Percentiles rank a stretch among this genome's conserved stretches.
These are phyloP conservation scores for Candida tammaniensis DNA, from an alignment of 805 yeast genomes.

Conservation along the genomic window DNA sequence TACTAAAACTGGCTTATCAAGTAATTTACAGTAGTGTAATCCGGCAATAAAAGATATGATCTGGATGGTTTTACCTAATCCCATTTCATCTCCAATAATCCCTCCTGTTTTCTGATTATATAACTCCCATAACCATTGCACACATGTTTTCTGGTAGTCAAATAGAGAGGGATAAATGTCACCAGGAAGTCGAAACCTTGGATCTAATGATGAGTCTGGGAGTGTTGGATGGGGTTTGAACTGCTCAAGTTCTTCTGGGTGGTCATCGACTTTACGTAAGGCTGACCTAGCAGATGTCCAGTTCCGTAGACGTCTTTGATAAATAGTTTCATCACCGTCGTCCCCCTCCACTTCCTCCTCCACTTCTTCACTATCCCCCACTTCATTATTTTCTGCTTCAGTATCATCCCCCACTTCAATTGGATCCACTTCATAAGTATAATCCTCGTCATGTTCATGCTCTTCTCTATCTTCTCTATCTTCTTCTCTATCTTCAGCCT, in stretches of 20 bases:
- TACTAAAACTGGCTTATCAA: slow-evolving; percentile 75
- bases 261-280: slow-evolving; percentile 31
- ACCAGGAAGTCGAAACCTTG: slow-evolving; percentile 77
- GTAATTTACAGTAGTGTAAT: slow-evolving; percentile 72
- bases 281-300: slow-evolving; percentile 60
- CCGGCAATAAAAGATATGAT: slow-evolving; percentile 89
- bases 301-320: slow-evolving; percentile 53
- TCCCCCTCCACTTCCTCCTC: slow-evolving; percentile 47
- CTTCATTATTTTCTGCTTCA: slow-evolving; percentile 18
- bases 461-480: slow-evolving; percentile 12
- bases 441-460: slow-evolving; percentile 13
- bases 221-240: slow-evolving; percentile 70
- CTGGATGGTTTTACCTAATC: slow-evolving; percentile 93
- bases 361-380: slow-evolving; percentile 16
- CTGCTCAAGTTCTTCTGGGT: slow-evolving; percentile 53
- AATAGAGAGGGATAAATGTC: slow-evolving; percentile 84
- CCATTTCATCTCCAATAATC: slow-evolving; percentile 97
- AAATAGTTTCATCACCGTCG: slow-evolving; percentile 76
- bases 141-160: slow-evolving; percentile 94
- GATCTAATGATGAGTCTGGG: slow-evolving; percentile 73
- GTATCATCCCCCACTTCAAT: slow-evolving; percentile 19
- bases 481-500: slow-evolving; percentile 16
- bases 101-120: slow-evolving; percentile 90
- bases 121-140: slow-evolving; percentile 97
- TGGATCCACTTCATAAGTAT: slow-evolving; percentile 18